Evolutionary conservation across 2,329 filamentous ascomycete genomes (phyloP).

Genomic region (Nigrospora osmanthi): DNA sequence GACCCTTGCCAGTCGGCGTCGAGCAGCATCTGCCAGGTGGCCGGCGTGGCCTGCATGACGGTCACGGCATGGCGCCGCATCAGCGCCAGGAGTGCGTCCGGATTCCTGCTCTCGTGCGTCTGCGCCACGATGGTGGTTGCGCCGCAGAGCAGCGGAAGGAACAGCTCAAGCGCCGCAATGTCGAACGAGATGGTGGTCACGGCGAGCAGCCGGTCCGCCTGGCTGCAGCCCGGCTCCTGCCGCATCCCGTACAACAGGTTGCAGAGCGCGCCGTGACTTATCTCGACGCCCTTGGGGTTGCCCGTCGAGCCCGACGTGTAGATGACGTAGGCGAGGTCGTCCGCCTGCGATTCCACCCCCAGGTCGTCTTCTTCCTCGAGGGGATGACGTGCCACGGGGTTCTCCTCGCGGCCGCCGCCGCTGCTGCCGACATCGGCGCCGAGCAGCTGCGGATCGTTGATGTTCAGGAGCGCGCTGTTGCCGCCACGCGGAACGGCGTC

Average conservation of each 20-base stretch:
- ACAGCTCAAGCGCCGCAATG: conserved; percentile 22
- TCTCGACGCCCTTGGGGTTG: conserved; percentile 29
- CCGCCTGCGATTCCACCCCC: conserved; percentile 4
- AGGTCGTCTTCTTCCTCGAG: neutral
- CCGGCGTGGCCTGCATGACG: conserved; percentile 26
- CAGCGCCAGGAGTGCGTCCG: conserved; percentile 17
- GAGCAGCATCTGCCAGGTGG: conserved; percentile 23
- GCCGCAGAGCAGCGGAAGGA: conserved; percentile 21
- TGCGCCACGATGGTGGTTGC: conserved; percentile 22
- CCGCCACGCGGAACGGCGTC: too few species aligned
- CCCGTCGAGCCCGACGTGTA: conserved; percentile 19
- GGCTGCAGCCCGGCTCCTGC: conserved; percentile 13
- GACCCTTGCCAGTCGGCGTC: conserved; percentile 13
- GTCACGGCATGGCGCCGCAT: conserved; percentile 23
- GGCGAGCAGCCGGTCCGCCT: conserved; percentile 15
- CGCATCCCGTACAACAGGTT: conserved; percentile 14
- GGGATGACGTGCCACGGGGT: too few species aligned
- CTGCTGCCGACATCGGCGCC: too few species aligned
- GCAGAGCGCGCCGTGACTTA: conserved; percentile 11
- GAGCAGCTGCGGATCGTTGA: too few species aligned
- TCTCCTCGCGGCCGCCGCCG: too few species aligned
- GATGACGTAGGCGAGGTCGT: conserved; percentile 20
- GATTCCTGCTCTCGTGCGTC: conserved; percentile 16
- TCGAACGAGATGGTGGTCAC: conserved; percentile 21
- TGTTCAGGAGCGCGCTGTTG: too few species aligned